A percentile compares a stretch with the other conserved stretches of the same genome.
Conservation (phyloP, 2,329 filamentous ascomycete genomes). For the Tolypocladium sp. region DNA sequence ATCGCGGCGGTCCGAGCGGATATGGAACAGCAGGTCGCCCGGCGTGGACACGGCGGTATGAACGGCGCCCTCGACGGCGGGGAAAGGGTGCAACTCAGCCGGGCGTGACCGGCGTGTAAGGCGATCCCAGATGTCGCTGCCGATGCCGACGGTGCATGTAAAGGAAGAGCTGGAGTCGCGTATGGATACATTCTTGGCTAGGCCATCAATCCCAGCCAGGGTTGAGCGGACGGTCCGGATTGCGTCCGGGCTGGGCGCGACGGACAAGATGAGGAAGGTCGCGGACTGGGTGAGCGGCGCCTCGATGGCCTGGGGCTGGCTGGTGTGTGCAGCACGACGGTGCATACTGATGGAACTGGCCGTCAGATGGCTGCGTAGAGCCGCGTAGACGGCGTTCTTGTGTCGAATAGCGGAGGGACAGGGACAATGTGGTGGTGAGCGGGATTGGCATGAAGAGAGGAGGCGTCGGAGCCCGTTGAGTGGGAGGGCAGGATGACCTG, state of each 20-base stretch:
- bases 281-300: conserved; percentile 42
- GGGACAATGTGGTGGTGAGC: not conserved
- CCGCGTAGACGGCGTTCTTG: too few relatives aligned
- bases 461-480: not conserved
- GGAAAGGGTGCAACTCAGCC: conserved; percentile 41
- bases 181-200: conserved; percentile 44
- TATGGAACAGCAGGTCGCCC: conserved; percentile 49
- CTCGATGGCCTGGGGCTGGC: conserved; percentile 30
- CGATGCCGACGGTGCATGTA: conserved; percentile 45
- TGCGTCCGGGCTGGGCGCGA: conserved; percentile 23
- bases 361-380: not conserved
- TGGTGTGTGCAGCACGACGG: not conserved
- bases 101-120: conserved; percentile 35
- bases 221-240: conserved; percentile 31
- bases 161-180: conserved; percentile 35
- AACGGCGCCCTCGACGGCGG: conserved; percentile 31
- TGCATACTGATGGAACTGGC: not conserved
- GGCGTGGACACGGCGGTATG: conserved; percentile 46
- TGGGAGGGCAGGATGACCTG: not conserved
- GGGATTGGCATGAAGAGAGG: not conserved
- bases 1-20: conserved; percentile 46
- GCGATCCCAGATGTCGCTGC: conserved; percentile 39
- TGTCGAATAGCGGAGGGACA: too few relatives aligned
- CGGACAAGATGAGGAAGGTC: conserved; percentile 43
- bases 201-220: conserved; percentile 31